A percentile compares a stretch with the other conserved stretches of the same genome.
Evolutionary conservation across 1,284 basidiomycete species (phyloP).

Genomic region (Naganishia liquefaciens): DNA sequence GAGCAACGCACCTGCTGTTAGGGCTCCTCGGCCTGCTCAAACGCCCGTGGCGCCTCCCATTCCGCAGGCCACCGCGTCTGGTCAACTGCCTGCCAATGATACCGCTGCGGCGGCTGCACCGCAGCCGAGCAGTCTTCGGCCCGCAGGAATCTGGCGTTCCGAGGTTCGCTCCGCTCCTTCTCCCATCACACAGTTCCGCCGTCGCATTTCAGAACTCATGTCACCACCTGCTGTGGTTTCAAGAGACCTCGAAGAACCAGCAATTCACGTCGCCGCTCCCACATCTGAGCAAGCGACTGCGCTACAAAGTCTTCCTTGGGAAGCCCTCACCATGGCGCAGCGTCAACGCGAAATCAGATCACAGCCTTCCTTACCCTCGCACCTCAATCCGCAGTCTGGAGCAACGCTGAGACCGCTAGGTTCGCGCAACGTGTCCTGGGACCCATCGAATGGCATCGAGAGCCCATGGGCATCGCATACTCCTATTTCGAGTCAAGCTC

Average conservation of each 20-base stretch:
- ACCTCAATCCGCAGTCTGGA: background rate
- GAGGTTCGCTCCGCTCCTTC: constrained; percentile 9
- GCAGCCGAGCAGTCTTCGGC: background rate
- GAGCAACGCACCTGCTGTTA: constrained; percentile 21
- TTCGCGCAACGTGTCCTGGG: background rate
- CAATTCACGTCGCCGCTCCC: constrained; percentile 20
- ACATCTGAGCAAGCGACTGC: constrained; percentile 16
- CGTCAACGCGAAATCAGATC: constrained; percentile 13
- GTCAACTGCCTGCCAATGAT: background rate
- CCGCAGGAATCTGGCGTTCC: constrained; percentile 12
- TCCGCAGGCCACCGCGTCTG: constrained; percentile 5
- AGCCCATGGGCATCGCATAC: constrained; percentile 18
- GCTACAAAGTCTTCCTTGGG: constrained; percentile 12
- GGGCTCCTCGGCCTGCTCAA: constrained; percentile 21
- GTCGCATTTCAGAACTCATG: constrained; percentile 11
- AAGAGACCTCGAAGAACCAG: constrained; percentile 8
- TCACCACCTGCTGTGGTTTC: background rate
- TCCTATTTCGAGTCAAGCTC: constrained; percentile 28
- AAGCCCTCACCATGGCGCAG: constrained; percentile 22
- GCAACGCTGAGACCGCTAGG: background rate
- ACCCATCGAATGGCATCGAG: background rate
- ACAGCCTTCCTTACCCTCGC: background rate
- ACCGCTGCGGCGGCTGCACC: background rate
- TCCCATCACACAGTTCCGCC: constrained; percentile 5
- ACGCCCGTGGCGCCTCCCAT: background rate